A percentile compares a stretch with the other conserved stretches of the same genome.
phyloP scores from a whole-genome alignment of 2,329 filamentous ascomycete species.

The Ophiocordyceps polyrhachis-furcata region DNA sequence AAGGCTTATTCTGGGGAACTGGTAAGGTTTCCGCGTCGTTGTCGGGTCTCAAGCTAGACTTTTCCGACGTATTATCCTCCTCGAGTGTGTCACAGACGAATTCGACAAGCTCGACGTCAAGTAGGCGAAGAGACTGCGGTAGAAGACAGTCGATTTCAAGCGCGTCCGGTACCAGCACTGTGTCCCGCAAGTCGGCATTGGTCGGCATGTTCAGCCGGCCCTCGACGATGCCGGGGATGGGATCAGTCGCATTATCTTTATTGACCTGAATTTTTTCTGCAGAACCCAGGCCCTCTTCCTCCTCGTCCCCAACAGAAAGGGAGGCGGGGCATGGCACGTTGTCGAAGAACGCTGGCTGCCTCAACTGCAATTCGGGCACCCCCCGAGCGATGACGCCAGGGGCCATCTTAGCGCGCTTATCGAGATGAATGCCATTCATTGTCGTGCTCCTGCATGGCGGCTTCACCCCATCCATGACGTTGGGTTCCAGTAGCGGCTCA shows the following conservation, averaged over 20 bases:
- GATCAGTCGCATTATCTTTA: constrained; percentile 1
- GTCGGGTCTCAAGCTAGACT: constrained; percentile 23
- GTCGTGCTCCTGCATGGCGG: constrained; percentile 13
- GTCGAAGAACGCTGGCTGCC: constrained; percentile 18
- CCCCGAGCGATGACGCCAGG: constrained; percentile 9
- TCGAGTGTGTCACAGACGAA: constrained; percentile 42
- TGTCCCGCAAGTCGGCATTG: constrained; percentile 6
- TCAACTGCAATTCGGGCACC: constrained; percentile 17
- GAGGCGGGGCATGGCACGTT: constrained; percentile 12
- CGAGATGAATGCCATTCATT: constrained; percentile 12
- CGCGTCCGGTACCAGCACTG: constrained; percentile 9
- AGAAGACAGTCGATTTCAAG: constrained; percentile 15
- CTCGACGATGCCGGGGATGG: background rate
- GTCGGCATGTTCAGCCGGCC: constrained; percentile 1
- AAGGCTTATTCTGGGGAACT: constrained; percentile 2
- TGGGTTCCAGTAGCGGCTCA: constrained; percentile 12
- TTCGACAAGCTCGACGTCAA: constrained; percentile 37
- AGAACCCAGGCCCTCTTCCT: constrained; percentile 5
- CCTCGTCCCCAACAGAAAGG: constrained; percentile 7
- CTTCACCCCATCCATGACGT: constrained; percentile 12
- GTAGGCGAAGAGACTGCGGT: constrained; percentile 35
- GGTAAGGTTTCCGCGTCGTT: constrained; percentile 4
- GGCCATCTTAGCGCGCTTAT: constrained; percentile 17
- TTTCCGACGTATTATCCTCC: constrained; percentile 34
- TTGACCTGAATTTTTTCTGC: constrained; percentile 5